Evolutionary conservation across 2,329 filamentous ascomycete species (phyloP), one percentile per base, ranked within the genome.

Genomic region (Onygenales sp.): DNA sequence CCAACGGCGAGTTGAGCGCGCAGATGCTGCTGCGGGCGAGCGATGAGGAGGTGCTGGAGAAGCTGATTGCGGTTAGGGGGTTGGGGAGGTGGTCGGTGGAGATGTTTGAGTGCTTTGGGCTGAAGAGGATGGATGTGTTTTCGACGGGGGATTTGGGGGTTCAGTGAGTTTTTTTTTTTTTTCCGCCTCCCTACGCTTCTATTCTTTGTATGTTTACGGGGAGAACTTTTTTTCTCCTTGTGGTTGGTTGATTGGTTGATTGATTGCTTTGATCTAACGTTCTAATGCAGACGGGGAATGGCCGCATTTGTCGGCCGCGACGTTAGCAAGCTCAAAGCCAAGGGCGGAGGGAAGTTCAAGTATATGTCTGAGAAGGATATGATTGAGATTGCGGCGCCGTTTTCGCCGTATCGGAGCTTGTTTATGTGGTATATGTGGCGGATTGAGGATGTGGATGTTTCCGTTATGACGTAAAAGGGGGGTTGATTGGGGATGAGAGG

Each of bases 371-470:
- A 97, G 72, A 81, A 83, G 66, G 93, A 97, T 56, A 97, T 98
- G 93, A 68, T 86, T 56, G 87, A 90, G 59, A 78, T 89, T 59
- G 84, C 89, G 10, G 86, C 85, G 54, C 82, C 78, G 65, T 98
- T 95, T 69, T 79, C 80, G 54, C 93, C 92, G 3, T 97, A 95
- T 71, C 77, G 83, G 65, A 93, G 86, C 62, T 68, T 96, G 43
- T 95, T 95, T 64, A 96, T 96, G 91, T 96, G 91, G 91, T 95
- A 95, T 67, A 95, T 95, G 87, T 96, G 92, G 91, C 78, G 86
- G 55, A 83, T 92, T 9, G 86, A 86, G 66, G 83, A 89, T 65
- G 89, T 89, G 3, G 86, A 94, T 68, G 72, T 91, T 21, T 72
- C 72, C 31, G 77, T 78, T 43, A 63, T 82, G 46, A 49, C 5